Evolutionary conservation across 139 green algal genomes (phyloP).

Genomic region (Tetradesmus lagerheimii): DNA sequence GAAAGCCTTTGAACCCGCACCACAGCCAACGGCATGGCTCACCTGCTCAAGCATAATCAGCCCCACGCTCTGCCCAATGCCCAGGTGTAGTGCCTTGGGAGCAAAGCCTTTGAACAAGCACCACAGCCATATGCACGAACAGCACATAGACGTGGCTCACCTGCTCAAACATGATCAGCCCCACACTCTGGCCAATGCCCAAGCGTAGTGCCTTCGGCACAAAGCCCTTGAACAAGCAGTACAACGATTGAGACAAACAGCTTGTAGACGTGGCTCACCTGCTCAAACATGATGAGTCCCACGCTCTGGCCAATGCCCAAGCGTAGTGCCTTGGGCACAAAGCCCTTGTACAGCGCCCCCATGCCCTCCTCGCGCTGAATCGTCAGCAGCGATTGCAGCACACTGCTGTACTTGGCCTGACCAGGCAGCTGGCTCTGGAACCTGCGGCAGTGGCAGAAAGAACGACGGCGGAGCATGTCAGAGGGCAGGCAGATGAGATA

Average conservation of each 20-base stretch:
- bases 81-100: no score
- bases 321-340: constrained; percentile 66
- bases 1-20: no score
- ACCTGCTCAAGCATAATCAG: constrained; percentile 61
- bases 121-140: not conserved
- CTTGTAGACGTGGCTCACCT: not conserved
- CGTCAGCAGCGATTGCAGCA: constrained; percentile 38
- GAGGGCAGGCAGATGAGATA: no score
- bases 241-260: no score
- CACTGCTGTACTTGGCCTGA: constrained; percentile 40
- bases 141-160: not conserved
- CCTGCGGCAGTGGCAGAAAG: no score
- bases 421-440: constrained; percentile 57
- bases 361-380: constrained; percentile 60
- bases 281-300: constrained; percentile 64
- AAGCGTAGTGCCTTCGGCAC: no score
- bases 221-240: no score
- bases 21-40: no score
- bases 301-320: constrained; percentile 69
- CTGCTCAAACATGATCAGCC: constrained; percentile 63
- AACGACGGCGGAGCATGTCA: no score
- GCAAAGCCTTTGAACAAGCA: no score
- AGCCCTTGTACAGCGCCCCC: constrained; percentile 62
- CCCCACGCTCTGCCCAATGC: constrained; percentile 66
- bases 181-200: constrained; percentile 65